Evolutionary conservation across 768 basidiomycete species (phyloP).

Genomic region (Lactarius quietus): DNA sequence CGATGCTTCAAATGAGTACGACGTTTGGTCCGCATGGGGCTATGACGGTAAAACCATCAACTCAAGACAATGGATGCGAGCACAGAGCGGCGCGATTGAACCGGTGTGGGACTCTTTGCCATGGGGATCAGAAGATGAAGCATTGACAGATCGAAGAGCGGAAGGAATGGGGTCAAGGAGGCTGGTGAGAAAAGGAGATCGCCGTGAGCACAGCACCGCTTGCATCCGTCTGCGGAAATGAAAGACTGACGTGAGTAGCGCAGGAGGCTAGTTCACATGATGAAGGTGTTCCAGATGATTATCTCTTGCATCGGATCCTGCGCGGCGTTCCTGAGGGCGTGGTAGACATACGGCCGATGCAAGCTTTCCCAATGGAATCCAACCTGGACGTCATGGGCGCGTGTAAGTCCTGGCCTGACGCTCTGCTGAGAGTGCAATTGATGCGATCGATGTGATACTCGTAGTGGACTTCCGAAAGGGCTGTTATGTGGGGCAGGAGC

Average conservation of each 20-base stretch:
- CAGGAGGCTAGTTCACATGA: slow-evolving; percentile 57
- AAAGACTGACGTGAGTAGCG: slow-evolving; percentile 38
- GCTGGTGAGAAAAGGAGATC: slow-evolving; percentile 63
- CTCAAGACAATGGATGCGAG: slow-evolving; percentile 48
- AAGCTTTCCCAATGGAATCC: slow-evolving; percentile 90
- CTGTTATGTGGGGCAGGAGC: slow-evolving; percentile 96
- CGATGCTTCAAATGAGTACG: slow-evolving; percentile 73
- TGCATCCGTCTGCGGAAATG: slow-evolving; percentile 6
- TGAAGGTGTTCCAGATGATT: slow-evolving; percentile 49
- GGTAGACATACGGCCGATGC: slow-evolving; percentile 68
- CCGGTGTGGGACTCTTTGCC: slow-evolving; percentile 67
- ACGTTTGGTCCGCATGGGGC: slow-evolving; percentile 83
- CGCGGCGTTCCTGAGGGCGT: slow-evolving; percentile 88
- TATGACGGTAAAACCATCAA: slow-evolving; percentile 39
- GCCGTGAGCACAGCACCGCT: slow-evolving; percentile 53
- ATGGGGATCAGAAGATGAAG: slow-evolving; percentile 55
- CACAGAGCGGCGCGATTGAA: slow-evolving; percentile 73
- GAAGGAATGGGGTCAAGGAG: slow-evolving; percentile 76
- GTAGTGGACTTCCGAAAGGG: slow-evolving; percentile 96
- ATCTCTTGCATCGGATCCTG: slow-evolving; percentile 72
- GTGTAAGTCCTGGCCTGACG: slow-evolving; percentile 47
- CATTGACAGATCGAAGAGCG: slow-evolving; percentile 62
- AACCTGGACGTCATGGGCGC: slow-evolving; percentile 95
- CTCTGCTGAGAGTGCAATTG: background rate
- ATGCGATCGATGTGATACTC: slow-evolving; percentile 17